Base-by-base conservation (phyloP, 1,139 yeast genomes). In the Magnusiomyces sp. region DNA sequence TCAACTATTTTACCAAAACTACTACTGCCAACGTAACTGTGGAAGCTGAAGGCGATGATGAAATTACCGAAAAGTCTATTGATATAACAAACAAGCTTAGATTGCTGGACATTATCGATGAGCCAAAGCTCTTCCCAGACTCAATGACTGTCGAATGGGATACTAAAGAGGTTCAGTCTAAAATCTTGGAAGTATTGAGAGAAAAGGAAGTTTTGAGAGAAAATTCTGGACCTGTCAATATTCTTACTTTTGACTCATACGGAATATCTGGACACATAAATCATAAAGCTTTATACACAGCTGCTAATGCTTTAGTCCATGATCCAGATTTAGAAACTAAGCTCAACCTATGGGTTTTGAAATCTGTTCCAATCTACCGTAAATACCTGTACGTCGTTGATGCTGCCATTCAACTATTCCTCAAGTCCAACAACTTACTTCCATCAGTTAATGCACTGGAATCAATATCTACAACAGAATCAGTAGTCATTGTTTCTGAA, bases 221-320 rank as follows among this genome's bases (percentile, higher is more conserved):
- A 4, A 7, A 23, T 7, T 23, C 29, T 23, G 29, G 6, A 11
- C n/a, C 66, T 2, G 61, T 71, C n/a, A 72, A 78, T 2, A 59
- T 89, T 14, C 61, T 92, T 38, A 87, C 97, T 0, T 92, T 94
- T 67, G 99, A 92, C 66, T 75, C 75, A 46, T 54, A 62, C 17
- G 99, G 99, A 0, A 84, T 92, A 2, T 88, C 97, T 0, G 73
- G 75, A 49, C 99, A 94, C 66, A 77, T 87, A 17, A 94, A 94
- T 64, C 99, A 94, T 65, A 77, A 72, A 38, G 76, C 95, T 1
- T 66, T 85, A 44, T 75, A 71, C 62, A 64, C 71, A 49, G 95
- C 89, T 1, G 78, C 79, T 4, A 58, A 62, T 44, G 62, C 66
- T 20, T 76, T 71, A 59, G 55, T 64, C 47, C 52, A 50, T 13